phyloP scores from a whole-genome alignment of 768 basidiomycete species.

The Solioccasus polychromus region DNA sequence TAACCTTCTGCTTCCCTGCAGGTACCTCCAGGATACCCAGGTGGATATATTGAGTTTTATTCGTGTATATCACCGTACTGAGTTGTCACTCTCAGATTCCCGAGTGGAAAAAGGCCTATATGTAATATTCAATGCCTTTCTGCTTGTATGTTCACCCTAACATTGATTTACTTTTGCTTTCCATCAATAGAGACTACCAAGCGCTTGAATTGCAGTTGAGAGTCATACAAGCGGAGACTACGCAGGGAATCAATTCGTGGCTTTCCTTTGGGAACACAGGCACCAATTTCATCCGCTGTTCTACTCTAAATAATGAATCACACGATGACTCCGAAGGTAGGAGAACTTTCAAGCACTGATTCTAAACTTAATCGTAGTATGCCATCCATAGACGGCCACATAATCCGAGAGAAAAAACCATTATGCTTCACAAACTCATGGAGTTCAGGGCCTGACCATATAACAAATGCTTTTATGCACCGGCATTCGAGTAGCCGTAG shows the following conservation, averaged over 20 bases:
- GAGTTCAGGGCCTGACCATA: too few species aligned
- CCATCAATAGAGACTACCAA: constrained; percentile 58
- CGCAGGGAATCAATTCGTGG: constrained; percentile 22
- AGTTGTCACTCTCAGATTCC: constrained; percentile 46
- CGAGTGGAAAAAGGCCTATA: constrained; percentile 47
- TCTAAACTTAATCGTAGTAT: background rate
- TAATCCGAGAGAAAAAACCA: background rate
- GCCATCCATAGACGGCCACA: background rate
- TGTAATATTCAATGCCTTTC: constrained; percentile 15
- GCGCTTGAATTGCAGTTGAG: constrained; percentile 66
- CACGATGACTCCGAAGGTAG: constrained; percentile 9
- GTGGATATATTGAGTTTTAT: constrained; percentile 30
- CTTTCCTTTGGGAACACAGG: constrained; percentile 9
- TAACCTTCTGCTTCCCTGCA: constrained; percentile 22
- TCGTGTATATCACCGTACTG: background rate
- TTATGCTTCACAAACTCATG: too few species aligned
- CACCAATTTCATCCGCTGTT: background rate
- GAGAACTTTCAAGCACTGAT: background rate
- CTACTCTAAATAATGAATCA: background rate
- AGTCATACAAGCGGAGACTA: constrained; percentile 42
- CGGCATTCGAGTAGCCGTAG: too few species aligned
- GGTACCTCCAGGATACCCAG: constrained; percentile 71
- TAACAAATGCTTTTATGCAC: too few species aligned
- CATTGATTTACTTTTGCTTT: background rate
- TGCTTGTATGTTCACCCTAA: background rate